Evolutionary conservation across 495 filamentous ascomycete species (phyloP).

Genomic region (Entonaema liquescens): DNA sequence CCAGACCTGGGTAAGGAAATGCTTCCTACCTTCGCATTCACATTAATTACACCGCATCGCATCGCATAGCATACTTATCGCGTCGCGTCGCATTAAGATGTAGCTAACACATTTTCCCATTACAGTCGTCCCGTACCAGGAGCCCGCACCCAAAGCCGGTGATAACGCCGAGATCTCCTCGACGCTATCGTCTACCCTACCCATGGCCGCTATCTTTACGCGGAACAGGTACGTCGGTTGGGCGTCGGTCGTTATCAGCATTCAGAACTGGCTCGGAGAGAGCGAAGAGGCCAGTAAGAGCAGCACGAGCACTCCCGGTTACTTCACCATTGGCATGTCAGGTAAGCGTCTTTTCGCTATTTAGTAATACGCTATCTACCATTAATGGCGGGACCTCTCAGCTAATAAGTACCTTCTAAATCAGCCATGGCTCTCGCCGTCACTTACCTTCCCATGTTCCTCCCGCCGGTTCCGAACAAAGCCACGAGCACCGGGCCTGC

Average conservation of each 20-base stretch:
- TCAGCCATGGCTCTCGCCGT: conserved; percentile 81
- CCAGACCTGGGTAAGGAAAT: conserved; percentile 75
- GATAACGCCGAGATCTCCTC: conserved; percentile 62
- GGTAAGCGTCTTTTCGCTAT: conserved; percentile 71
- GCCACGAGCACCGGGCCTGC: conserved; percentile 52
- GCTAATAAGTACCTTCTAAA: neutral
- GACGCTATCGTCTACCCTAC: conserved; percentile 82
- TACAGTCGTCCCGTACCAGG: conserved; percentile 61
- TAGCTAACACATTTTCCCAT: conserved; percentile 21
- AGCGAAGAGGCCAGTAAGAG: conserved; percentile 73
- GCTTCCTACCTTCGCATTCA: too few species aligned
- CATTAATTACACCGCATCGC: neutral
- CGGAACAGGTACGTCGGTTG: conserved; percentile 90
- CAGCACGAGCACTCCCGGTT: conserved; percentile 74
- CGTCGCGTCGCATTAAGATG: conserved; percentile 14
- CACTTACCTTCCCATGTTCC: conserved; percentile 85
- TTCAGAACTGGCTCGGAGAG: conserved; percentile 89
- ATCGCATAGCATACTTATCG: conserved; percentile 17
- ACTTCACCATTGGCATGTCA: conserved; percentile 86
- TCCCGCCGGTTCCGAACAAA: conserved; percentile 64
- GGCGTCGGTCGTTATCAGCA: conserved; percentile 82
- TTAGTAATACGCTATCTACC: too few species aligned
- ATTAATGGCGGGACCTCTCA: neutral
- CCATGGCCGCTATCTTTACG: conserved; percentile 95
- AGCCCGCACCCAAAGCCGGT: conserved; percentile 52